phyloP scores from a whole-genome alignment of 305 asterid species.

The Solanum chacoense region DNA sequence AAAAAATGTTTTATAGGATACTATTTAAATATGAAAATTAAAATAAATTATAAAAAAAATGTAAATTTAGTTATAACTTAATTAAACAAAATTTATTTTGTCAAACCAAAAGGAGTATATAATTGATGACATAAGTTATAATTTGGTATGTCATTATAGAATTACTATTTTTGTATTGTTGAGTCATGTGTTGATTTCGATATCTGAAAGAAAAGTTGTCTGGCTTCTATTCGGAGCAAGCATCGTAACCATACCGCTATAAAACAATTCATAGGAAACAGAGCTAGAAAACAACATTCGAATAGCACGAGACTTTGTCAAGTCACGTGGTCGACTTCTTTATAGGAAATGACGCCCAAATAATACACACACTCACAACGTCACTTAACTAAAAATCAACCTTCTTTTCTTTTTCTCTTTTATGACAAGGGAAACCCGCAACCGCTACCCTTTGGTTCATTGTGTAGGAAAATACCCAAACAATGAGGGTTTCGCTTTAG shows the following conservation, averaged over 20 bases:
- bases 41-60: neutral
- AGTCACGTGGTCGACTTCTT: neutral
- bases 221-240: neutral
- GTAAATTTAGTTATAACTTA: neutral
- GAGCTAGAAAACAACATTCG: neutral
- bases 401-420: neutral
- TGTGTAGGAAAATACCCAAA: too few relatives aligned
- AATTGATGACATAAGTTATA: neutral
- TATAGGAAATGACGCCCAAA: neutral
- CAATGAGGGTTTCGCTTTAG: too few relatives aligned
- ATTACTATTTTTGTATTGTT: neutral
- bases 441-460: too few relatives aligned
- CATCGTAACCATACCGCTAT: neutral
- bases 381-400: neutral
- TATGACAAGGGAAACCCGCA: too few relatives aligned
- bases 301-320: neutral
- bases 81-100: neutral
- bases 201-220: neutral
- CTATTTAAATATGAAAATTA: neutral
- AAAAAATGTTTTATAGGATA: neutral
- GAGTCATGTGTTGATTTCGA: neutral
- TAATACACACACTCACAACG: neutral
- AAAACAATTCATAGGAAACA: neutral
- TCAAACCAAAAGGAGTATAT: neutral
- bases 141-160: neutral